A percentile compares a stretch with the other conserved stretches of the same genome.
Conservation (phyloP, 805 yeast species). For the Myxozyma mucilagina region DNA sequence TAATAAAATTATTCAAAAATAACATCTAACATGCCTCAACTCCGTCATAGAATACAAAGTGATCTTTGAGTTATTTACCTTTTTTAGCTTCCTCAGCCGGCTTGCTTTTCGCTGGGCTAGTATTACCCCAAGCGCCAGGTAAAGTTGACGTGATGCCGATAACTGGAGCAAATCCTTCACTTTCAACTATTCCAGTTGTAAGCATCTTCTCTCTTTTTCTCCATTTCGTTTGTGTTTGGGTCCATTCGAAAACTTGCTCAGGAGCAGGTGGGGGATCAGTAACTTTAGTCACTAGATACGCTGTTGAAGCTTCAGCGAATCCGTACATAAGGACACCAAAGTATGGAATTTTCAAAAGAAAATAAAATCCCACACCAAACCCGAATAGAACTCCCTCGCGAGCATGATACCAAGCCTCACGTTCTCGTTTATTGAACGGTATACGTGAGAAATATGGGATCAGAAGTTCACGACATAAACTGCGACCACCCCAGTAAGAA, state of each 20-base stretch:
- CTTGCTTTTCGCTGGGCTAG: background rate
- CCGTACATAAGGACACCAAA: conserved; percentile 52
- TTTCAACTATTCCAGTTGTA: conserved; percentile 6
- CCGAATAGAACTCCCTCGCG: conserved; percentile 60
- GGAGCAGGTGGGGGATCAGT: conserved; percentile 30
- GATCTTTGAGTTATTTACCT: background rate
- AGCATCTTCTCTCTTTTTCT: conserved; percentile 17
- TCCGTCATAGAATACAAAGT: too few species aligned
- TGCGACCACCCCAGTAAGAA: conserved; percentile 50
- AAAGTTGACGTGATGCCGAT: background rate
- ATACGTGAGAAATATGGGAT: conserved; percentile 53
- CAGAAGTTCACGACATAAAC: conserved; percentile 50
- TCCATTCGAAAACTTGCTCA: conserved; percentile 18
- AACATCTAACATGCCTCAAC: too few species aligned
- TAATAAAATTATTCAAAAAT: too few species aligned
- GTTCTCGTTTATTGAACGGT: conserved; percentile 44
- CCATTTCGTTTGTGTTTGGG: conserved; percentile 23
- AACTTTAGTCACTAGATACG: conserved; percentile 55
- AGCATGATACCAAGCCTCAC: conserved; percentile 51
- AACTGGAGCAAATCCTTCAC: conserved; percentile 16
- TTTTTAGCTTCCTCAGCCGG: background rate
- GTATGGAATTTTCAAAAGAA: conserved; percentile 48
- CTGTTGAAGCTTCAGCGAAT: conserved; percentile 55
- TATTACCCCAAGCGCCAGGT: conserved; percentile 15
- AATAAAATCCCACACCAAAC: conserved; percentile 52